Evolutionary conservation across 2,329 filamentous ascomycete genomes (phyloP), one percentile per base, ranked within the genome.

Genomic region (Paraphaeosphaeria minitans): DNA sequence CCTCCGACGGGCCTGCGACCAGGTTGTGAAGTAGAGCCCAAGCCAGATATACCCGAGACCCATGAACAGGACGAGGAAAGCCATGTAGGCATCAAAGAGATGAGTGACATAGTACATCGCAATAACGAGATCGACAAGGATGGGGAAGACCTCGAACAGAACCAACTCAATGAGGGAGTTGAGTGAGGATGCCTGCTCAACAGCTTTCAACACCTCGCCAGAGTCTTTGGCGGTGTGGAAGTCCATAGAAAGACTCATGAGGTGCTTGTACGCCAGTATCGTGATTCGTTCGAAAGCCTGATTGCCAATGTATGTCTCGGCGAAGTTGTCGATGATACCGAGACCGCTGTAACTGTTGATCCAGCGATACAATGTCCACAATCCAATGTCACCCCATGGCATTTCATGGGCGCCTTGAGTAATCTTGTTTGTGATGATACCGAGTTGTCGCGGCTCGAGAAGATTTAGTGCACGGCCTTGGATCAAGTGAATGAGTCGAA

Each of bases 401-500:
- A 84, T 77, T 4, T 70, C 63, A 41, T 75, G 75, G 64, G 71
- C 80, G 45, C 80, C 76, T 43, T 83, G 81, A 31, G 82, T 82
- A 22, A 96, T 78, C 60, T 85, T 85, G 68, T 95, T 87, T 63
- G 91, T 88, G 62, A 96, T 87, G 58, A 91, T 86, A 63, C 92
- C 92, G 33, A 94, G 85, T 71, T 95, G 91, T 21, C 90, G 85
- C n/a, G 92, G 92, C 33, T 92, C 86, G 43, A 96, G 78, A 14
- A 96, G 80, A 66, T 93, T 91, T 51, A 96, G 80, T 5, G 85
- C 85, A 63, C 93, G 92, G 56, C 88, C 85, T 53, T 82, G 79
- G n/a, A 93, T 74, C 22, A 95, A 80, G 65, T 90, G 90, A 1
- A 90, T 45, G 0, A 84, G 84, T 46, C 95, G 88, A 4, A 90